Evolutionary conservation across 2,329 filamentous ascomycete species (phyloP).

Genomic region (Colletotrichum musicola): DNA sequence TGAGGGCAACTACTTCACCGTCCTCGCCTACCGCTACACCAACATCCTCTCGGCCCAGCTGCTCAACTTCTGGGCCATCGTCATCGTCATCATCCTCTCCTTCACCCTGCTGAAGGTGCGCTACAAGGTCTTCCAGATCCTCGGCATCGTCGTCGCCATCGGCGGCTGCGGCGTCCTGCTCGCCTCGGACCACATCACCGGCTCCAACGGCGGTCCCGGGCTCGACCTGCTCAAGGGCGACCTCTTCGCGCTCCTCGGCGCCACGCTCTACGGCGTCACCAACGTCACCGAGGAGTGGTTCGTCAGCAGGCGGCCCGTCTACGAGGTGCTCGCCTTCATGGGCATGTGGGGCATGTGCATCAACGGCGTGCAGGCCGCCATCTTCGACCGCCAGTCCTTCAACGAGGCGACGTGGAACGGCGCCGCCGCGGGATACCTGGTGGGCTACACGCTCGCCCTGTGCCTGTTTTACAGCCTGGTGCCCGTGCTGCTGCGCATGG

Average conservation of each 20-base stretch:
- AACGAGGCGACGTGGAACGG: constrained; percentile 72
- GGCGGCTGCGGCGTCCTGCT: constrained; percentile 91
- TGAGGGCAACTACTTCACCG: constrained; percentile 97
- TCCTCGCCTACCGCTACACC: constrained; percentile 92
- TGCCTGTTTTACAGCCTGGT: constrained; percentile 89
- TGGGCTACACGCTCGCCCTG: constrained; percentile 90
- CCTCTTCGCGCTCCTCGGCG: constrained; percentile 89
- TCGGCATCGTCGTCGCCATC: constrained; percentile 90
- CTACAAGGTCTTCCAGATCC: constrained; percentile 87
- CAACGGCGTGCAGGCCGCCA: constrained; percentile 90
- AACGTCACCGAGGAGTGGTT: constrained; percentile 97
- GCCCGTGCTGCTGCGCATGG: constrained; percentile 89
- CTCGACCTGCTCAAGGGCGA: constrained; percentile 89
- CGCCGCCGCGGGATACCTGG: constrained; percentile 81
- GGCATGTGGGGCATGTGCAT: constrained; percentile 90
- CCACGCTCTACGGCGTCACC: constrained; percentile 89
- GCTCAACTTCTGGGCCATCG: constrained; percentile 99
- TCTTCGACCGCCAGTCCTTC: constrained; percentile 88
- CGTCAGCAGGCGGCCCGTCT: constrained; percentile 86
- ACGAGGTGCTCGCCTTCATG: constrained; percentile 93
- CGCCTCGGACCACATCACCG: constrained; percentile 86
- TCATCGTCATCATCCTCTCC: constrained; percentile 88
- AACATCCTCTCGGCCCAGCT: constrained; percentile 94
- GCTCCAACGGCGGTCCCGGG: constrained; percentile 75
- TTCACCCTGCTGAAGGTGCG: constrained; percentile 87